Conservation (phyloP, 179 eudicot genomes). For the Beta lomatogona region DNA sequence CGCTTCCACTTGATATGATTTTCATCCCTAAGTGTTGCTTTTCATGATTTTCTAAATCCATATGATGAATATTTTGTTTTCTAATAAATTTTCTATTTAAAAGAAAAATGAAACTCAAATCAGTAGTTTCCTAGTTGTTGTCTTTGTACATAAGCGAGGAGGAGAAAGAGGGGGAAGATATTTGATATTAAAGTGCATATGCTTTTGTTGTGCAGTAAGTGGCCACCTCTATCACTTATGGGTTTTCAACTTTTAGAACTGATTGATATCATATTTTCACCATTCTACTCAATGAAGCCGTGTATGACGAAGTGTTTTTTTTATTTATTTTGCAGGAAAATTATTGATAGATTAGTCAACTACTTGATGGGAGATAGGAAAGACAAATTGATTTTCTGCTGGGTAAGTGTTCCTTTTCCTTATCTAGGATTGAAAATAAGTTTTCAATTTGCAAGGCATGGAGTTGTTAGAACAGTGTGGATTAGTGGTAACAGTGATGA, state of each 20-base stretch:
- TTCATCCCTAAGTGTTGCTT: no score
- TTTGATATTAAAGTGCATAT: background rate
- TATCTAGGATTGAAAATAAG: background rate
- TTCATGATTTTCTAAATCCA: no score
- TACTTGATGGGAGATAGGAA: slow-evolving; percentile 81
- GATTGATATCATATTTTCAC: slow-evolving; percentile 2
- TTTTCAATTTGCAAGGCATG: background rate
- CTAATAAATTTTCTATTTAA: no score
- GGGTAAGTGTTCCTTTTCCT: slow-evolving; percentile 55
- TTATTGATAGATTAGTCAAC: slow-evolving; percentile 65
- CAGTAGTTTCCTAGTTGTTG: no score
- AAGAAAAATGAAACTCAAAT: no score
- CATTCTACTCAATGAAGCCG: background rate
- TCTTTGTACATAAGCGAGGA: no score
- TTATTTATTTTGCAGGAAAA: slow-evolving; percentile 46
- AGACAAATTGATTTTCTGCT: slow-evolving; percentile 64
- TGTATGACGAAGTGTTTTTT: slow-evolving; percentile 15
- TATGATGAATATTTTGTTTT: no score
- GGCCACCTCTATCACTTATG: background rate
- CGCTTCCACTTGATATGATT: no score
- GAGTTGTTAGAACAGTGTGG: background rate
- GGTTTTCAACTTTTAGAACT: background rate
- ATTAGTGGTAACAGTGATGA: background rate
- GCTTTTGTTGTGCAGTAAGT: background rate
- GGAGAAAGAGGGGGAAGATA: no score